Evolutionary conservation across 2,329 filamentous ascomycete genomes (phyloP).

Genomic region (Pochonia chlamydosporia): DNA sequence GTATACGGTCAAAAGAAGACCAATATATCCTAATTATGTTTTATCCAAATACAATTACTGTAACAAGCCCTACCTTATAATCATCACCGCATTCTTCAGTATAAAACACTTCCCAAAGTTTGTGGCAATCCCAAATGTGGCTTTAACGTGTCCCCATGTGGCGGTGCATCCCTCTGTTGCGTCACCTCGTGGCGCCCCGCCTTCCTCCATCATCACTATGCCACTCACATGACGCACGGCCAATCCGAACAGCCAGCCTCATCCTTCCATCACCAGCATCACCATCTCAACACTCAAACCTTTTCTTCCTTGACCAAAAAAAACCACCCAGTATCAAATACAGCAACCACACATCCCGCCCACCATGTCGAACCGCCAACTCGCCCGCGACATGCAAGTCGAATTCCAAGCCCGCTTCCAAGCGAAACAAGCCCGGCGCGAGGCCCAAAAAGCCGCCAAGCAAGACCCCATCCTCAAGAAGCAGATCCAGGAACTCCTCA

Average conservation of each 20-base stretch:
- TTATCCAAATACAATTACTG: too few relatives aligned
- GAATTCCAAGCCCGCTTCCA: conserved; percentile 60
- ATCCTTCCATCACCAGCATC: not conserved
- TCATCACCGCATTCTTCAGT: too few relatives aligned
- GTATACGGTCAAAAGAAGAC: too few relatives aligned
- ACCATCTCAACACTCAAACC: not conserved
- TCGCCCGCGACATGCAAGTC: conserved; percentile 55
- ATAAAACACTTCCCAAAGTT: too few relatives aligned
- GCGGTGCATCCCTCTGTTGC: conserved; percentile 3
- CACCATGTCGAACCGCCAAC: conserved; percentile 54
- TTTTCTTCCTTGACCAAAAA: not conserved
- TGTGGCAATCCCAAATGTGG: not conserved
- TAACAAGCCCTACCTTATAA: too few relatives aligned
- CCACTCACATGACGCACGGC: conserved; percentile 10
- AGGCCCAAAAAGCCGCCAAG: conserved; percentile 55
- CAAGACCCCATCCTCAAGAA: conserved; percentile 56
- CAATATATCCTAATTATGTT: too few relatives aligned
- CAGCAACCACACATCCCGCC: conserved; percentile 4
- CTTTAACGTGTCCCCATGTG: not conserved
- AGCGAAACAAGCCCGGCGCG: conserved; percentile 56
- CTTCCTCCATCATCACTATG: not conserved
- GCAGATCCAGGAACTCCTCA: conserved; percentile 57
- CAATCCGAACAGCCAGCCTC: not conserved
- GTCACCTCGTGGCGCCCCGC: conserved; percentile 14
- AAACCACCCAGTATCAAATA: not conserved